Base-by-base conservation (phyloP, 352 stramenopile species). In the Phytophthora pini region DNA sequence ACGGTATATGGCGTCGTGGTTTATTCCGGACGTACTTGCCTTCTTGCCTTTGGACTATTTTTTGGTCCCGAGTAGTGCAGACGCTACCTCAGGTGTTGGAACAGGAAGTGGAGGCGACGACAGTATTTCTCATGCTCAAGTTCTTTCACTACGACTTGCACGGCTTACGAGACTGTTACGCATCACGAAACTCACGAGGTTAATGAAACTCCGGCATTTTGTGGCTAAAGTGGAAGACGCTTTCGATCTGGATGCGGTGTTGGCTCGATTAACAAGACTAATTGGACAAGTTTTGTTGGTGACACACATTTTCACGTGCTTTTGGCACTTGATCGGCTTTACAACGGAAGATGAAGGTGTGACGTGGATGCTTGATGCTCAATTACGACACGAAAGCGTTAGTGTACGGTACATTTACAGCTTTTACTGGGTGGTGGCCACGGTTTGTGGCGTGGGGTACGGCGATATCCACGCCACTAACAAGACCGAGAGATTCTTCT, bases 371-470 rank as follows among this genome's bases (percentile, higher is more conserved):
- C 63, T 65, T 1, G 50, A 70, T 1, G 44, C 67, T 1, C 61
- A 65, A 4, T 20, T 88, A 32, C 52, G 59, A 6, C 20, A 68
- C n/a, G 61, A 61, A 22, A 72, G 59, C 12, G 63, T 77, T 0
- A 56, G 43, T 11, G 62, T 82, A 1, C 79, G 80, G 11, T 97
- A 96, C 50, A 51, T 95, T 13, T 94, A 88, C 64, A 86, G 78
- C 32, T 84, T 94, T 24, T 97, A 97, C 63, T 97, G 88, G 88
- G 84, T 90, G n/a, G 72, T 90, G 24, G 79, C 79, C 0, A 96
- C 88, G 0, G 46, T 96, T 10, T 88, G 87, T 3, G 88, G 85
- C 0, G 87, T 96, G 4, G 89, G 89, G 0, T 97, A 92, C 41
- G 89, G 89, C 11, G 89, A 97, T 44, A 76, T 97, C 8, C 74